Base-by-base conservation (phyloP, 2,329 filamentous ascomycete species). In the Penicillium sp. region DNA sequence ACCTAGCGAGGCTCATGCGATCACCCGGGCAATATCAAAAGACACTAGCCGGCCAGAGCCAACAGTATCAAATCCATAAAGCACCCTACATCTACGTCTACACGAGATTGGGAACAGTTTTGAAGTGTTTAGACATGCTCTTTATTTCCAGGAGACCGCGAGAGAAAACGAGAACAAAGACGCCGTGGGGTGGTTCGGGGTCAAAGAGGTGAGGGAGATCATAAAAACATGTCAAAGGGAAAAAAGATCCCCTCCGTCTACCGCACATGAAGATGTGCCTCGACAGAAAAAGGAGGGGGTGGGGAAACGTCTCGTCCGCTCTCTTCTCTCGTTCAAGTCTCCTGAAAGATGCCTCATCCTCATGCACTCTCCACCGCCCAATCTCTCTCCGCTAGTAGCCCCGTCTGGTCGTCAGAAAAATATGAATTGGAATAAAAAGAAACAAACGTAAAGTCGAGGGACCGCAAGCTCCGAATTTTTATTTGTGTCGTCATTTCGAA, bases 81-180 rank as follows among this genome's bases (percentile, higher is more conserved):
- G 38, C 18, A 40, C n/a, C 32, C 50, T 54, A 50, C 46, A 42
- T 44, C 38, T 53, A 49, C 18, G 38, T 38, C 42, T 56, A 56
- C 46, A 43, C 44, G 34, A 49, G 50, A 55, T 24, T 48, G 53
- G 27, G 57, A 57, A 61, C 51, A 40, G 50, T 53, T 64, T 64
- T 61, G 56, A 61, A 54, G 60, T 62, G 54, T 64, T 65, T 63
- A 60, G 59, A 65, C 61, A 65, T 62, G 62, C 62, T 66, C 62
- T 66, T 66, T 65, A 64, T 66, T 65, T 64, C 62, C 63, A 66
- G 62, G 63, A 65, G 63, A 62, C 62, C 59, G 55, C 60, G 61
- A 64, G 64, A 66, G 60, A 63, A 61, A 59, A 58, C 51, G 62
- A 55, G 58, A 62, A 61, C 57, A 55, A 63, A 64, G 62, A 65